phyloP scores from a whole-genome alignment of 768 basidiomycete genomes.

The Terana coerulea region DNA sequence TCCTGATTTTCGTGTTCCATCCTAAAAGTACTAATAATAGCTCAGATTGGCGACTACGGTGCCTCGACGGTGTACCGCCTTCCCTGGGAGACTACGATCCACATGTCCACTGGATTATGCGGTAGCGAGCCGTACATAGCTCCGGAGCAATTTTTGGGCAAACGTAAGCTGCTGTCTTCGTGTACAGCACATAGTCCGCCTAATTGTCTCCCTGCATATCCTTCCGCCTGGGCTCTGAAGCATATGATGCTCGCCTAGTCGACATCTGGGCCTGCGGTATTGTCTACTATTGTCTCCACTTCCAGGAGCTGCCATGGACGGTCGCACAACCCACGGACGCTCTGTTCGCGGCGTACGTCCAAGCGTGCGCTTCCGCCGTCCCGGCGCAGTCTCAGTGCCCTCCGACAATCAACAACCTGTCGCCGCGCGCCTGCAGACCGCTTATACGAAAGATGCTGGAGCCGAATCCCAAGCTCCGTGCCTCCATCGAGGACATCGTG shows the following conservation, averaged over 20 bases:
- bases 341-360: conserved; percentile 74
- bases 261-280: conserved; percentile 98
- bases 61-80: conserved; percentile 98
- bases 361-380: conserved; percentile 48
- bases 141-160: conserved; percentile 93
- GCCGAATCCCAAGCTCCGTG: conserved; percentile 79
- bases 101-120: conserved; percentile 95
- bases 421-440: conserved; percentile 77
- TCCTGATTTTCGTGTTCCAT: conserved; percentile 9
- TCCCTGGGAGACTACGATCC: conserved; percentile 96
- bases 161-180: conserved; percentile 68
- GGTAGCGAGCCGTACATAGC: conserved; percentile 99
- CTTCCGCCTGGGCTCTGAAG: conserved; percentile 37
- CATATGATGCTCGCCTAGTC: conserved; percentile 95
- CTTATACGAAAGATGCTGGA: conserved; percentile 93
- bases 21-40: neutral
- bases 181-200: conserved; percentile 32
- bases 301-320: conserved; percentile 97
- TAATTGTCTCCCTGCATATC: conserved; percentile 30
- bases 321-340: conserved; percentile 81
- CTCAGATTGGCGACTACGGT: conserved; percentile 95
- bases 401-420: conserved; percentile 84
- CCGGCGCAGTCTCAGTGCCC: conserved; percentile 41
- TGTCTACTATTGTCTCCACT: conserved; percentile 98
- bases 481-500: conserved; percentile 77